Percentiles rank a stretch among this genome's conserved stretches.
Evolutionary conservation across 768 basidiomycete genomes (phyloP).

Genomic region (Podaxis sp.): DNA sequence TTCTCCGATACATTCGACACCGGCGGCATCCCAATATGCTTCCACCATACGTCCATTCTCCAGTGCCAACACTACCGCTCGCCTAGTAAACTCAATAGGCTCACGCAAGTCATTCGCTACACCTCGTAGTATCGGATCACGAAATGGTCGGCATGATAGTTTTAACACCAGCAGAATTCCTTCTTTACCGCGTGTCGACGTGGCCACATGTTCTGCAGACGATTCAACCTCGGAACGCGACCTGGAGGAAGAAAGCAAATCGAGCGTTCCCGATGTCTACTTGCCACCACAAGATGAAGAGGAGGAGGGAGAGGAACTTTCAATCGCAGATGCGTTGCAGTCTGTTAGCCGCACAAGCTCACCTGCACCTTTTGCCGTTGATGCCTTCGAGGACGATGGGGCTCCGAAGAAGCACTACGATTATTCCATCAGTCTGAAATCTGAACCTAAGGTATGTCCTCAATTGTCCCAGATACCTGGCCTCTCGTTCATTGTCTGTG

Average conservation of each 20-base stretch:
- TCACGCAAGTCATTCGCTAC: conserved; percentile 46
- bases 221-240: conserved; percentile 33
- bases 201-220: conserved; percentile 25
- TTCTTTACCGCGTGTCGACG: conserved; percentile 40
- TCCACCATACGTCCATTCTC: conserved; percentile 44
- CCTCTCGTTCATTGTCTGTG: neutral
- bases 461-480: neutral
- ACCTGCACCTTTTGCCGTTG: conserved; percentile 34
- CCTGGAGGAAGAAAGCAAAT: conserved; percentile 36
- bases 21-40: conserved; percentile 44
- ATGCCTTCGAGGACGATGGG: conserved; percentile 25
- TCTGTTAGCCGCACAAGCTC: conserved; percentile 53
- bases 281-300: conserved; percentile 43
- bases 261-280: conserved; percentile 51
- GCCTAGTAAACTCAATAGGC: conserved; percentile 43
- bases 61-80: conserved; percentile 43
- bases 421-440: conserved; percentile 54
- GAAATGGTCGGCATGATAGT: conserved; percentile 36
- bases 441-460: conserved; percentile 53
- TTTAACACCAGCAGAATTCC: conserved; percentile 61
- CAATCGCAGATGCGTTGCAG: conserved; percentile 53
- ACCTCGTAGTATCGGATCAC: conserved; percentile 26
- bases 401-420: conserved; percentile 53
- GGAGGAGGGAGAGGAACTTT: conserved; percentile 34
- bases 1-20: conserved; percentile 66